These are phyloP conservation scores for Entomortierella chlamydospora DNA, from an alignment of 192 early-diverging fungal species.

Conservation along the genomic window DNA sequence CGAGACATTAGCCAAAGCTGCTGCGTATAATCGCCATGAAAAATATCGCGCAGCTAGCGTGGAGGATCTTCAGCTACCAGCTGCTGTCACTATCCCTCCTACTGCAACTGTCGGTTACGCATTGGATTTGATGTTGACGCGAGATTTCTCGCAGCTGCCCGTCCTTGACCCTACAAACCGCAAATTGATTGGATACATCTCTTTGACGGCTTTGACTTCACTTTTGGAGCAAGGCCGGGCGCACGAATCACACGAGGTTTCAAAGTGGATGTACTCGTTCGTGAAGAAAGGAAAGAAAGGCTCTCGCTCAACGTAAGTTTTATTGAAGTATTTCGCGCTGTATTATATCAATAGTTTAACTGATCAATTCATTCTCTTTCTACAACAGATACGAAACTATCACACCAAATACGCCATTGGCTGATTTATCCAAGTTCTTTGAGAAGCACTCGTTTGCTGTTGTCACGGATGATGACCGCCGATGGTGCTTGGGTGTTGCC, in stretches of 20 bases:
- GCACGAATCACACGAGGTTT: slow-evolving; percentile 60
- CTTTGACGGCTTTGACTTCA: slow-evolving; percentile 70
- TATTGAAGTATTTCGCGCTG: not conserved
- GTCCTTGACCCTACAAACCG: slow-evolving; percentile 71
- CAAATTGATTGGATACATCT: slow-evolving; percentile 82
- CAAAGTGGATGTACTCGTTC: slow-evolving; percentile 77
- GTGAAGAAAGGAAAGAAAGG: slow-evolving; percentile 37
- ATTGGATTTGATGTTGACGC: slow-evolving; percentile 78
- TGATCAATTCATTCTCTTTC: not conserved
- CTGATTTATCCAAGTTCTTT: slow-evolving; percentile 85
- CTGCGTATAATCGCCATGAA: slow-evolving; percentile 68
- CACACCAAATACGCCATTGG: slow-evolving; percentile 82
- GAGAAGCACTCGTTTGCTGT: slow-evolving; percentile 85
- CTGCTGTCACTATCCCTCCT: slow-evolving; percentile 76
- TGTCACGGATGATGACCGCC: slow-evolving; percentile 81
- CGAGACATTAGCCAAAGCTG: slow-evolving; percentile 62
- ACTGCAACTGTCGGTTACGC: slow-evolving; percentile 69
- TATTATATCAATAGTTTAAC: too few relatives aligned
- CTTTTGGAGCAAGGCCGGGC: slow-evolving; percentile 65
- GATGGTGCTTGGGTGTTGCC: slow-evolving; percentile 84
- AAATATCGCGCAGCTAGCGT: slow-evolving; percentile 84
- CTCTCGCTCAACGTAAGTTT: slow-evolving; percentile 23
- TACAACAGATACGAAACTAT: slow-evolving; percentile 74
- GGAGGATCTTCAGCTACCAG: slow-evolving; percentile 87
- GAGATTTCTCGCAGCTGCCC: slow-evolving; percentile 91